A percentile compares a stretch with the other conserved stretches of the same genome.
Evolutionary conservation across 2,329 filamentous ascomycete species (phyloP).

Genomic region (Hypoxylon sp.): DNA sequence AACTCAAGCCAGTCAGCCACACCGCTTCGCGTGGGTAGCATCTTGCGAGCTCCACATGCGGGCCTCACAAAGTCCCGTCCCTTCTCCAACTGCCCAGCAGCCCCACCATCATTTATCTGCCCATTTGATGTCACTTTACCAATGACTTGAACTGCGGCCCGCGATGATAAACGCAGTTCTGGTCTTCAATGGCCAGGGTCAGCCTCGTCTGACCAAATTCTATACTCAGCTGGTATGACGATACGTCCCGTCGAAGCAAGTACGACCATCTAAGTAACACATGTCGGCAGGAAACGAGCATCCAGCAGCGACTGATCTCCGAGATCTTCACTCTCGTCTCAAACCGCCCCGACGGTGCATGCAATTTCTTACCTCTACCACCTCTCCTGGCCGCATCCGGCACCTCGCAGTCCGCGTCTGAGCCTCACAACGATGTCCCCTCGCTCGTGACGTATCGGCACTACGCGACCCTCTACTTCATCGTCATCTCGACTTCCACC

Average conservation of each 20-base stretch:
- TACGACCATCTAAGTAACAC: not conserved
- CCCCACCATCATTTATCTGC: constrained; percentile 20
- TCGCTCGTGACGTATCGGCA: constrained; percentile 97
- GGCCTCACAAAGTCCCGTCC: constrained; percentile 10
- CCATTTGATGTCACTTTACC: constrained; percentile 16
- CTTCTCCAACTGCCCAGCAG: constrained; percentile 1
- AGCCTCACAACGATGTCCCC: constrained; percentile 86
- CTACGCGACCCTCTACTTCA: constrained; percentile 98
- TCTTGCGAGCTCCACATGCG: not conserved
- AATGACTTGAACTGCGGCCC: constrained; percentile 37
- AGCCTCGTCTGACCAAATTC: constrained; percentile 97
- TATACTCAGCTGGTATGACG: constrained; percentile 88
- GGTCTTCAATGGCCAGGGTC: constrained; percentile 98
- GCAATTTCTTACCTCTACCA: constrained; percentile 92
- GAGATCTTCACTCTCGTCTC: constrained; percentile 98
- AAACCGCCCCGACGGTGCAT: constrained; percentile 89
- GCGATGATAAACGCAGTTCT: constrained; percentile 98
- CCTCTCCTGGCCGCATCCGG: constrained; percentile 73
- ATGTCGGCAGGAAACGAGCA: constrained; percentile 83
- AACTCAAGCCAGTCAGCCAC: constrained; percentile 9
- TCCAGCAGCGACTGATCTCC: constrained; percentile 94
- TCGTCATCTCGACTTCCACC: constrained; percentile 95
- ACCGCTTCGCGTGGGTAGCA: constrained; percentile 9
- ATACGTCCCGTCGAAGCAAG: constrained; percentile 1
- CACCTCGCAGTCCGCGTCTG: constrained; percentile 72